These are phyloP conservation scores for Trametes sp. DNA, from an alignment of 1,284 basidiomycete species.

Conservation along the genomic window DNA sequence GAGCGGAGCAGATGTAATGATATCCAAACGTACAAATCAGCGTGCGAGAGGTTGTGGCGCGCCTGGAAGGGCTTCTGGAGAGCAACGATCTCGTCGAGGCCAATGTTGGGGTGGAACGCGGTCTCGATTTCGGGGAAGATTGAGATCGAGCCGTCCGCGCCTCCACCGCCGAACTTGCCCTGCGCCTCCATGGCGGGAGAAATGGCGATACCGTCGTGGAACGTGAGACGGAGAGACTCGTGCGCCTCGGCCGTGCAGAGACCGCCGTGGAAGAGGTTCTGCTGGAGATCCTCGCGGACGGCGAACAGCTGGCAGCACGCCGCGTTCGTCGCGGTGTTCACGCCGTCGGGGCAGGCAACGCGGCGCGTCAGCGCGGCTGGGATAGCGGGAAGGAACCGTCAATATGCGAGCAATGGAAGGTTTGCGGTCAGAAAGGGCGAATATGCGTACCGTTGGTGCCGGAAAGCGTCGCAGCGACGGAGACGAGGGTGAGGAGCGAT, in stretches of 20 bases:
- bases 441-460: constrained; percentile 10
- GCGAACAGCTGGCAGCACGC: constrained; percentile 22
- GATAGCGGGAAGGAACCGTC: constrained; percentile 14
- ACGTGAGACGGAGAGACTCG: constrained; percentile 20
- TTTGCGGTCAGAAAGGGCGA: background rate
- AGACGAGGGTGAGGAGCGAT: constrained; percentile 13
- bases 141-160: constrained; percentile 37
- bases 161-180: constrained; percentile 34
- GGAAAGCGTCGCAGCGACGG: constrained; percentile 7
- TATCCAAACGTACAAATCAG: constrained; percentile 34
- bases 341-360: constrained; percentile 18
- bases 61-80: constrained; percentile 33
- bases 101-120: constrained; percentile 19
- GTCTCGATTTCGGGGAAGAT: constrained; percentile 36
- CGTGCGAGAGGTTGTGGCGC: constrained; percentile 36
- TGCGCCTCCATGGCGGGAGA: constrained; percentile 26
- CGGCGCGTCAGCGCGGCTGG: constrained; percentile 17
- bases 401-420: background rate
- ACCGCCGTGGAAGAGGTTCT: constrained; percentile 20
- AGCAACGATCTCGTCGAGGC: constrained; percentile 35
- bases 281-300: constrained; percentile 17
- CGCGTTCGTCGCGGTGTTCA: constrained; percentile 20
- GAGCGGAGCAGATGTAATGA: background rate
- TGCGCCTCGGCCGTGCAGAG: constrained; percentile 20
- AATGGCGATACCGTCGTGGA: constrained; percentile 32